Percentiles rank a stretch among this genome's conserved stretches.
These are phyloP conservation scores for Hepatocystis sp. DNA, from an alignment of 169 alveolate genomes.

Conservation along the genomic window DNA sequence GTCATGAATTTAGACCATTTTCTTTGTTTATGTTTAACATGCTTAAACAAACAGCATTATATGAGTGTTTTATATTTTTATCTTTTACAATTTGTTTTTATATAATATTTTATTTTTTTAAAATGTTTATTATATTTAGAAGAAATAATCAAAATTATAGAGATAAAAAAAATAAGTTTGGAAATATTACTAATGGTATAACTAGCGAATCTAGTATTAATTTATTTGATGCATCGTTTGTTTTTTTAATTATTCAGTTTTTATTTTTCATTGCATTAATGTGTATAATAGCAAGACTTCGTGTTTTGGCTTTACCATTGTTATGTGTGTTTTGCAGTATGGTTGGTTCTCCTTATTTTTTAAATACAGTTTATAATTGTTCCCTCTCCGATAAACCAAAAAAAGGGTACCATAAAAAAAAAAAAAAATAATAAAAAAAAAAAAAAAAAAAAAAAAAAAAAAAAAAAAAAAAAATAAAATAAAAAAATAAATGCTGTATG, in stretches of 20 bases:
- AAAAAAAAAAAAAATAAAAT: too few relatives aligned
- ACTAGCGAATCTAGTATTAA: too few relatives aligned
- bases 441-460: too few relatives aligned
- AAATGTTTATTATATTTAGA: neutral
- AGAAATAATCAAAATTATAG: neutral
- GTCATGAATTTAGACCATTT: slow-evolving; percentile 53
- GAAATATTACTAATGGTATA: too few relatives aligned
- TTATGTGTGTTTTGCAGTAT: slow-evolving; percentile 33
- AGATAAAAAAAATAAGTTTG: too few relatives aligned
- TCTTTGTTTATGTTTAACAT: slow-evolving; percentile 34
- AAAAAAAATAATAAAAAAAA: too few relatives aligned
- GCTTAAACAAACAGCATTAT: slow-evolving; percentile 48
- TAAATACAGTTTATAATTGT: slow-evolving; percentile 3
- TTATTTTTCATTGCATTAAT: slow-evolving; percentile 12
- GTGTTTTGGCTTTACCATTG: slow-evolving; percentile 56
- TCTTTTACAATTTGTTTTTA: slow-evolving; percentile 4
- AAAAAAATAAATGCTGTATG: too few relatives aligned
- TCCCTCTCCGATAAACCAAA: too few relatives aligned
- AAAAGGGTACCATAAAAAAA: too few relatives aligned
- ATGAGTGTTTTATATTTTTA: slow-evolving; percentile 19
- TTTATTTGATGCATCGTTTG: slow-evolving; percentile 7
- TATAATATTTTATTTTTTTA: slow-evolving; percentile 3
- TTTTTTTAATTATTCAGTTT: slow-evolving; percentile 24
- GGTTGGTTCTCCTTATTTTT: slow-evolving; percentile 35
- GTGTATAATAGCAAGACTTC: slow-evolving; percentile 42